Conservation (phyloP, 116 monocot species). For the Papilionanthe hybrid region DNA sequence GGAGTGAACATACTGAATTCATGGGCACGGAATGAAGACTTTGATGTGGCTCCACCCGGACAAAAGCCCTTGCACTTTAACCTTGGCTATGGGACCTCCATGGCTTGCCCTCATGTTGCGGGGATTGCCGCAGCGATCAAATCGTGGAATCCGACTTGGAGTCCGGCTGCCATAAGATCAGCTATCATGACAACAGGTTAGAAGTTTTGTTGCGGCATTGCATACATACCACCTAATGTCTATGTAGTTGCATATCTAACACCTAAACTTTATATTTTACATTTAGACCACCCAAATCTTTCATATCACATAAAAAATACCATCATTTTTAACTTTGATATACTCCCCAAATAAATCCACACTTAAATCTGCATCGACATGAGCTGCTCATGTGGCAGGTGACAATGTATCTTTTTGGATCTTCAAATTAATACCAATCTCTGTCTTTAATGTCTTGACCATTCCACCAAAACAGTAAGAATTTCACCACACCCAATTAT, state of each 20-base stretch:
- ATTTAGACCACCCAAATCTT: no score
- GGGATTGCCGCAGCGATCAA: constrained; percentile 62
- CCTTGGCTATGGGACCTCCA: constrained; percentile 68
- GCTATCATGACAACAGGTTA: constrained; percentile 84
- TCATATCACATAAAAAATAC: no score
- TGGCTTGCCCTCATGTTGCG: constrained; percentile 81
- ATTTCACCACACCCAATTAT: no score
- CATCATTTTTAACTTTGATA: no score
- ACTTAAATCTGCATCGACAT: neutral
- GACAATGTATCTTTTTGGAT: no score
- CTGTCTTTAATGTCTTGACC: no score
- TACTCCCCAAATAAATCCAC: neutral
- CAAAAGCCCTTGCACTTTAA: constrained; percentile 59
- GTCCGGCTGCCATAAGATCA: constrained; percentile 61
- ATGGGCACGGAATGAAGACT: constrained; percentile 40
- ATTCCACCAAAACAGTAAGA: no score
- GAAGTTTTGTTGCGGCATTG: neutral
- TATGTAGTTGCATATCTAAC: no score
- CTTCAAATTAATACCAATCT: no score
- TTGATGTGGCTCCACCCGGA: constrained; percentile 37
- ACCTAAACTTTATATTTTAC: no score
- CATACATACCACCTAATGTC: no score
- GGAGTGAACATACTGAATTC: constrained; percentile 82
- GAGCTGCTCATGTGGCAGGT: no score
- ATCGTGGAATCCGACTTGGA: constrained; percentile 69